Evolutionary conservation across 306 rosid genomes (phyloP).

Genomic region (Sechiopsis laciniata): DNA sequence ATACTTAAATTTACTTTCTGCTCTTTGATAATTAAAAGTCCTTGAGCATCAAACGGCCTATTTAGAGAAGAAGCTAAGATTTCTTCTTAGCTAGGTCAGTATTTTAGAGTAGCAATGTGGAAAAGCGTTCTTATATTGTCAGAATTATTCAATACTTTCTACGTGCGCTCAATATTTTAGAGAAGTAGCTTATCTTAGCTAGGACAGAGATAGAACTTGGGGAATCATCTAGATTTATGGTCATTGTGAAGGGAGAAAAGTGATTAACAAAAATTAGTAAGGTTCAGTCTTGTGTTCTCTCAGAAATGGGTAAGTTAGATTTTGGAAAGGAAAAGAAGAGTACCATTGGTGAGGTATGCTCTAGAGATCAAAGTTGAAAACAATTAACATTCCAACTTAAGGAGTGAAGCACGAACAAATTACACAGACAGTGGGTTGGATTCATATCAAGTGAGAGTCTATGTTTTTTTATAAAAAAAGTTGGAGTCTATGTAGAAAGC

Average conservation of each 20-base stretch:
- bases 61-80: too few species aligned
- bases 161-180: neutral
- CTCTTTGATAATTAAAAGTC: too few species aligned
- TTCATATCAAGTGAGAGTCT: neutral
- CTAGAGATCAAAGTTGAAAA: neutral
- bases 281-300: neutral
- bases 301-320: neutral
- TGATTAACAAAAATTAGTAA: neutral
- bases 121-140: neutral
- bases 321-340: neutral
- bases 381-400: neutral
- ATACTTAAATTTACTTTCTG: too few species aligned
- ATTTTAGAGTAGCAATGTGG: neutral
- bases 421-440: neutral
- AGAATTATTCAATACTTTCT: neutral
- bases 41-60: too few species aligned
- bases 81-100: too few species aligned
- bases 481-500: neutral
- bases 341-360: neutral
- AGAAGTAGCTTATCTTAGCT: neutral
- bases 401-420: neutral
- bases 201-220: neutral
- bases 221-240: neutral
- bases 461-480: too few species aligned
- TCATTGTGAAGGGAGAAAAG: neutral